A percentile compares a stretch with the other conserved stretches of the same genome.
Conservation (phyloP, 129 eudicot species). For the Tagetes patula region DNA sequence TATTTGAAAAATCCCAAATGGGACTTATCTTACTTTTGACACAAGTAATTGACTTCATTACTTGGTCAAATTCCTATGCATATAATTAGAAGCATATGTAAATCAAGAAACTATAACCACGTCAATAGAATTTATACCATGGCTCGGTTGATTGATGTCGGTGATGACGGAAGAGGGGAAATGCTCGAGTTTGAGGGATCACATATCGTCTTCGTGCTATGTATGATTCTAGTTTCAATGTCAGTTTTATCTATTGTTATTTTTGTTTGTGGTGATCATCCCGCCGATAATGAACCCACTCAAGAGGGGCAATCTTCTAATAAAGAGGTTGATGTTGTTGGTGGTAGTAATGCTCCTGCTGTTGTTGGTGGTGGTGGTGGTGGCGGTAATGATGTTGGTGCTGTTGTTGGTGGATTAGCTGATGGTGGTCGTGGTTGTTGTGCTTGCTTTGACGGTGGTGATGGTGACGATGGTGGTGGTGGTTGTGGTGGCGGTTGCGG, state of each 20-base stretch:
- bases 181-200: neutral
- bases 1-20: neutral
- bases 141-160: constrained; percentile 11
- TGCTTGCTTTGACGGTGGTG: neutral
- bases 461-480: neutral
- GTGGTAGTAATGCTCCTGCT: neutral
- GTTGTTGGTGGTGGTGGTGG: neutral
- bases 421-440: neutral
- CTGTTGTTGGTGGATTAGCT: neutral
- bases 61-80: neutral
- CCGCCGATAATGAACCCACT: neutral
- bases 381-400: neutral
- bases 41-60: neutral
- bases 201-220: constrained; percentile 11
- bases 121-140: neutral
- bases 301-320: neutral
- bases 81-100: neutral
- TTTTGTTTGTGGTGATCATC: constrained; percentile 8
- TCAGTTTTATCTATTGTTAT: constrained; percentile 4
- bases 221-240: neutral
- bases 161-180: neutral
- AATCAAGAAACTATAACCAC: neutral
- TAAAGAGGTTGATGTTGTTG: neutral
- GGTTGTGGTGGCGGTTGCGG: neutral
- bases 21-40: neutral